A percentile compares a stretch with the other conserved stretches of the same genome.
Evolutionary conservation across 1,284 basidiomycete species (phyloP).

Genomic region (Takashimella tepidaria): DNA sequence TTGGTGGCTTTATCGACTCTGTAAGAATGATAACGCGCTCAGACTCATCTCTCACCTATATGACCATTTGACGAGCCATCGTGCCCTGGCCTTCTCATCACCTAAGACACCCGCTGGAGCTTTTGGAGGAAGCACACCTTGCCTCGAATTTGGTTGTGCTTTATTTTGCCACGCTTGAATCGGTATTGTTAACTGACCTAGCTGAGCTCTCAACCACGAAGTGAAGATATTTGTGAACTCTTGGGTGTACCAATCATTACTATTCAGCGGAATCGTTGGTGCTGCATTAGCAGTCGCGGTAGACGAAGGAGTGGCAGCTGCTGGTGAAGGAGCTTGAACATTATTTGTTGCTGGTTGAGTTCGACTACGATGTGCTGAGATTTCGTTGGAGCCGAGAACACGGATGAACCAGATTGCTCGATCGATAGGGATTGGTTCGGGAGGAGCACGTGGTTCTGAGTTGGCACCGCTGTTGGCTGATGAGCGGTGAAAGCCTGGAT

Average conservation of each 20-base stretch:
- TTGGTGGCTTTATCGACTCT: no score
- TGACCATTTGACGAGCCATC: slow-evolving; percentile 37
- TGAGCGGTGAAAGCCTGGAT: slow-evolving; percentile 6
- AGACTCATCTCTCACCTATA: slow-evolving; percentile 36
- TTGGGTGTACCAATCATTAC: slow-evolving; percentile 73
- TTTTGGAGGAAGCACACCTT: slow-evolving; percentile 12
- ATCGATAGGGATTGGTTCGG: slow-evolving; percentile 71
- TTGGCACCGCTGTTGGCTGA: slow-evolving; percentile 8
- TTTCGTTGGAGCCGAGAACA: slow-evolving; percentile 91
- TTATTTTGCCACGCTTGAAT: slow-evolving; percentile 72
- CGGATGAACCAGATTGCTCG: slow-evolving; percentile 94
- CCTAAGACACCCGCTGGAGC: slow-evolving; percentile 50
- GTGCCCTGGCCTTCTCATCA: slow-evolving; percentile 34
- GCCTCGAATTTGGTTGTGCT: slow-evolving; percentile 59
- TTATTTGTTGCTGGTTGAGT: slow-evolving; percentile 23
- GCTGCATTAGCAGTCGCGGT: slow-evolving; percentile 39
- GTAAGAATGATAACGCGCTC: not conserved
- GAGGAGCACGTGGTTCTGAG: slow-evolving; percentile 17
- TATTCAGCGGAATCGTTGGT: slow-evolving; percentile 52
- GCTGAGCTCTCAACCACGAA: slow-evolving; percentile 82
- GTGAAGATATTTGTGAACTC: slow-evolving; percentile 87
- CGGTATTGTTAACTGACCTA: slow-evolving; percentile 76
- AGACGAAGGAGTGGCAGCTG: slow-evolving; percentile 33
- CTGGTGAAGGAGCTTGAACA: slow-evolving; percentile 31
- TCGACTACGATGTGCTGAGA: slow-evolving; percentile 60